A percentile compares a stretch with the other conserved stretches of the same genome.
Conservation (phyloP, 1,139 yeast species). For the Yamadazyma trypodendri region DNA sequence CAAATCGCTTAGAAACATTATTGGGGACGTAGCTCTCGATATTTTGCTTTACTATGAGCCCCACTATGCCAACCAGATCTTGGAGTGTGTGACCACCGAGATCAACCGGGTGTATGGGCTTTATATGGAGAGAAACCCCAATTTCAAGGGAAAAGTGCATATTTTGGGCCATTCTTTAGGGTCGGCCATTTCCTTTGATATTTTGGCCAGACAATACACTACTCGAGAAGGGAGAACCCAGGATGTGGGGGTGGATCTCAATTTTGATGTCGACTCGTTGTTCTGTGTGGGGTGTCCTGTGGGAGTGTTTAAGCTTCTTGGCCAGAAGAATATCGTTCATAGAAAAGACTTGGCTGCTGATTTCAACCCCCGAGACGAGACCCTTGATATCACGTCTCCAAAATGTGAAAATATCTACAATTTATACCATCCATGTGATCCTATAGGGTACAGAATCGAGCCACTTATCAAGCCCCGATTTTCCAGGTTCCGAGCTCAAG, state of each 20-base stretch:
- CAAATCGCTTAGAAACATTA: slow-evolving; percentile 67
- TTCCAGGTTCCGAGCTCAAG: slow-evolving; percentile 57
- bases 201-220: slow-evolving; percentile 59
- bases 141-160: slow-evolving; percentile 76
- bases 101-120: slow-evolving; percentile 66
- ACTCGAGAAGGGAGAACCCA: slow-evolving; percentile 18
- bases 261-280: slow-evolving; percentile 71
- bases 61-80: slow-evolving; percentile 58
- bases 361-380: slow-evolving; percentile 18
- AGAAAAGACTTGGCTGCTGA: slow-evolving; percentile 25
- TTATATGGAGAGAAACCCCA: slow-evolving; percentile 65
- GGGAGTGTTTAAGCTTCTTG: slow-evolving; percentile 77
- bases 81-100: slow-evolving; percentile 64
- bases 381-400: slow-evolving; percentile 35
- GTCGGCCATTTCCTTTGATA: slow-evolving; percentile 79
- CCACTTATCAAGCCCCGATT: slow-evolving; percentile 65
- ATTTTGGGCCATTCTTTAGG: slow-evolving; percentile 91
- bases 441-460: slow-evolving; percentile 82
- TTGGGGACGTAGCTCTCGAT: slow-evolving; percentile 87
- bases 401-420: slow-evolving; percentile 66
- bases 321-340: slow-evolving; percentile 52
- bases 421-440: slow-evolving; percentile 85
- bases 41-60: slow-evolving; percentile 84
- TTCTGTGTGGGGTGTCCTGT: slow-evolving; percentile 89
- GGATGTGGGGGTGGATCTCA: slow-evolving; percentile 38